Conservation (phyloP, 805 yeast species). For the Metschnikowia santaceciliae region DNA sequence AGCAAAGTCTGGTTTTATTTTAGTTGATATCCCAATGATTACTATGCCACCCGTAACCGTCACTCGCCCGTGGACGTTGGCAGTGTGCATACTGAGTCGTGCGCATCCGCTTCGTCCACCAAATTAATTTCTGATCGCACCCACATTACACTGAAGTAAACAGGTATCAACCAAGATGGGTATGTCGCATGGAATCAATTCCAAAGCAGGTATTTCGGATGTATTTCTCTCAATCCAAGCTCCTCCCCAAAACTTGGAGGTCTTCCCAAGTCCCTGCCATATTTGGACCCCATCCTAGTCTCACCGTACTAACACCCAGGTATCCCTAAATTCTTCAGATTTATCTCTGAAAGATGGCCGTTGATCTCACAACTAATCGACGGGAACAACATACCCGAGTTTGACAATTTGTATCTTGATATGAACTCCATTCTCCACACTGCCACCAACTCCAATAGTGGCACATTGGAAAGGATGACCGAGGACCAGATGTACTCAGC, state of each 20-base stretch:
- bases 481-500: slow-evolving; percentile 91
- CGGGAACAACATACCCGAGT: slow-evolving; percentile 82
- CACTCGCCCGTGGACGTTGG: neutral
- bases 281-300: neutral
- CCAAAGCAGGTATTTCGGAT: neutral
- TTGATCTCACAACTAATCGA: slow-evolving; percentile 82
- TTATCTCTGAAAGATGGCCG: slow-evolving; percentile 99
- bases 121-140: neutral
- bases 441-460: slow-evolving; percentile 80
- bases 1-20: neutral
- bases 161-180: slow-evolving; percentile 6
- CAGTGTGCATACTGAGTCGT: slow-evolving; percentile 5
- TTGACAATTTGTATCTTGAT: slow-evolving; percentile 90
- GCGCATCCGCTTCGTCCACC: slow-evolving; percentile 6
- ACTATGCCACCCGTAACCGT: neutral
- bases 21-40: neutral
- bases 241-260: neutral
- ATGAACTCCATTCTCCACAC: slow-evolving; percentile 96
- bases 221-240: too few relatives aligned
- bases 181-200: slow-evolving; percentile 3
- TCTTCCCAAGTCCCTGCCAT: neutral
- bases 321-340: slow-evolving; percentile 94
- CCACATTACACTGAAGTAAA: neutral
- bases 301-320: slow-evolving; percentile 40
- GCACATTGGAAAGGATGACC: slow-evolving; percentile 58